These are phyloP conservation scores for Metschnikowia aberdeeniae DNA, from an alignment of 805 yeast genomes.

Conservation along the genomic window DNA sequence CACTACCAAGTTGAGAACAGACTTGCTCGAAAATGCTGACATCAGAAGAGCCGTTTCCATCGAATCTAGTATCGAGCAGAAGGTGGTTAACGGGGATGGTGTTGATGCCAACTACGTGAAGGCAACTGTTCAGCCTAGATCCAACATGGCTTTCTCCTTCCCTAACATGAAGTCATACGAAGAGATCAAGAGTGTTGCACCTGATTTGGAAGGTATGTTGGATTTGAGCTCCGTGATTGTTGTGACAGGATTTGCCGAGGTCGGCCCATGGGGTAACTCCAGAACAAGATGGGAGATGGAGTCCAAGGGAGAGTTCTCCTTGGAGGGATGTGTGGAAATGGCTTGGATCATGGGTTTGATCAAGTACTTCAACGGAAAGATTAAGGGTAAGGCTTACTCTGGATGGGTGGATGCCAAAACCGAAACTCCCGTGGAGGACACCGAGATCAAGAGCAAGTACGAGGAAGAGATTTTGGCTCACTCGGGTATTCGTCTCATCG, in stretches of 20 bases:
- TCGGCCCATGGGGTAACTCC: conserved; percentile 99
- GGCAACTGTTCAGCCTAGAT: conserved; percentile 83
- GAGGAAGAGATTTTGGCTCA: conserved; percentile 87
- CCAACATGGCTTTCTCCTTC: conserved; percentile 91
- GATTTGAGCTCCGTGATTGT: conserved; percentile 91
- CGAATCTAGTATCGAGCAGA: conserved; percentile 86
- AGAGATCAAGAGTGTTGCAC: conserved; percentile 62
- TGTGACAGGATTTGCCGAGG: conserved; percentile 97
- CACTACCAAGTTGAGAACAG: conserved; percentile 74
- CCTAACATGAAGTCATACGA: conserved; percentile 79
- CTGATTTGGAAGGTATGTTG: conserved; percentile 82
- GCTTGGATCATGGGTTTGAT: conserved; percentile 99
- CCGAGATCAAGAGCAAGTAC: conserved; percentile 86
- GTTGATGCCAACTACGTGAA: conserved; percentile 83
- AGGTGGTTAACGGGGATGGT: conserved; percentile 77
- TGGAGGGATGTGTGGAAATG: conserved; percentile 98
- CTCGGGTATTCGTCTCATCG: conserved; percentile 94
- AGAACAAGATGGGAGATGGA: conserved; percentile 99
- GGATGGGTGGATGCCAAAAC: conserved; percentile 99
- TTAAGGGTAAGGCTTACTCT: conserved; percentile 85
- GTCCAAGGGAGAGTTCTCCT: conserved; percentile 86
- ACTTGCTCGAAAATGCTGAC: conserved; percentile 77
- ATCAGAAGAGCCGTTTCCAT: conserved; percentile 92
- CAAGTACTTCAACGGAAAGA: conserved; percentile 87
- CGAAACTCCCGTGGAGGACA: conserved; percentile 88